A percentile compares a stretch with the other conserved stretches of the same genome.
phyloP scores from a whole-genome alignment of 2,329 filamentous ascomycete genomes.

The Tolypocladium ophioglossoides region DNA sequence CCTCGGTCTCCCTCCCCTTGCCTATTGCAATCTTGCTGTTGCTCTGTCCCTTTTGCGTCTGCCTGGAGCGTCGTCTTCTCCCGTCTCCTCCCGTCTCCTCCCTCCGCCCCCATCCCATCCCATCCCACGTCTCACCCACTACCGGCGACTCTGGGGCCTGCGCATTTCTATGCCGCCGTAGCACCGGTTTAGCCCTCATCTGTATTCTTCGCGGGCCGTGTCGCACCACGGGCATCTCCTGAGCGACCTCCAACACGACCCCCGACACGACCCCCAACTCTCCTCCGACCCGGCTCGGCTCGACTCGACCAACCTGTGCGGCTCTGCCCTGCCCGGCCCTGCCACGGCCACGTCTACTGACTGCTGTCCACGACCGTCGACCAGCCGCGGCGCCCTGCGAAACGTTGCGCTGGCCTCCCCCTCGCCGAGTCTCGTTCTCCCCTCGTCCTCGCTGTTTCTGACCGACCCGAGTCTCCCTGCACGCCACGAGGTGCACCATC shows the following conservation, averaged over 20 bases:
- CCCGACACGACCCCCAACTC: background rate
- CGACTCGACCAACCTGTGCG: background rate
- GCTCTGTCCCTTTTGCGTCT: background rate
- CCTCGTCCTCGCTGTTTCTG: background rate
- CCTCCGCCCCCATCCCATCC: too few species aligned
- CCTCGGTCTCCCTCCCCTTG: background rate
- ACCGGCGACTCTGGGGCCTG: background rate
- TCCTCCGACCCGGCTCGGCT: background rate
- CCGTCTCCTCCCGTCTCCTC: too few species aligned
- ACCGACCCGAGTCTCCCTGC: background rate
- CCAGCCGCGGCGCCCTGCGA: background rate
- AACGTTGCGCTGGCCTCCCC: background rate
- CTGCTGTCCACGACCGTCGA: background rate
- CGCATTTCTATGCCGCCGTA: slow-evolving; percentile 1
- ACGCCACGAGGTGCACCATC: slow-evolving; percentile 1
- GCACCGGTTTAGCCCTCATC: background rate
- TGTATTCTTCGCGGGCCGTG: background rate
- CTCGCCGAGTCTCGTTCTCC: background rate
- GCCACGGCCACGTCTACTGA: background rate
- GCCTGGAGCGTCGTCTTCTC: too few species aligned
- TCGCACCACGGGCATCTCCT: background rate
- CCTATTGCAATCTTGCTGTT: background rate
- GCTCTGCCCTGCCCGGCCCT: background rate
- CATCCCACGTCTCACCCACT: background rate
- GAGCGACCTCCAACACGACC: background rate